Evolutionary conservation across 2,329 filamentous ascomycete genomes (phyloP), one percentile per base, ranked within the genome.

Genomic region (Dryadomyces quercivorus): DNA sequence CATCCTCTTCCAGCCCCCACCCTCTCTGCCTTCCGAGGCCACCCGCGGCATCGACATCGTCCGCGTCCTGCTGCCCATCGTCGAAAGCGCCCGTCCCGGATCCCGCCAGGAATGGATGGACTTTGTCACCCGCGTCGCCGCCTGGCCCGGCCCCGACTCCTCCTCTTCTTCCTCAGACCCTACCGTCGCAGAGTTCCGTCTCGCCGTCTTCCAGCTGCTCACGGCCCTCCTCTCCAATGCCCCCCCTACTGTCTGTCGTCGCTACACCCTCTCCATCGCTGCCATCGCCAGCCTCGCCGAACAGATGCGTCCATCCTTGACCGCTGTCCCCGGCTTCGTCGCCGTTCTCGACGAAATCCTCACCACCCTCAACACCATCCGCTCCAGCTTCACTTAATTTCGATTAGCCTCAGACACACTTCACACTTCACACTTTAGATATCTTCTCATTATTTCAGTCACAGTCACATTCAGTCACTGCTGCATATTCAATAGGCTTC

Each of bases 131-230:
- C 63, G 64, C 1, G 71, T 77, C 1, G 75, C 79, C 2, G 75
- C 72, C 4, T 76, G 73, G 72, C 62, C 72, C 46, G 62, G 70
- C 0, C 66, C 74, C 12, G 61, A 57, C 5, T 69, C 72, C 1
- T 61, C 65, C 68, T 43, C 71, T 75, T 59, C 71, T 75, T 59
- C 62, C 64, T 1, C 63, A 66, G 0, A 70, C 68, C 12, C 10
- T 26, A 58, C 75, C 15, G 69, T 82, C 31, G 76, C 74, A 3
- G 80, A 83, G 56, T 73, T 79, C 51, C 69, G 75, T 48, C 67
- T 79, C 5, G 76, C 76, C 1, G 71, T 73, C 31, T 63, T 84
- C 51, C 79, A 82, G 63, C 71, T 85, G 1, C 76, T 75, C 21
- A 72, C 75, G 13, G 69, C 73, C 2, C 62, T 84, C n/a, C 63